These are phyloP conservation scores for Sarocladiaceae sp. DNA, from an alignment of 2,329 filamentous ascomycete genomes.

Conservation along the genomic window DNA sequence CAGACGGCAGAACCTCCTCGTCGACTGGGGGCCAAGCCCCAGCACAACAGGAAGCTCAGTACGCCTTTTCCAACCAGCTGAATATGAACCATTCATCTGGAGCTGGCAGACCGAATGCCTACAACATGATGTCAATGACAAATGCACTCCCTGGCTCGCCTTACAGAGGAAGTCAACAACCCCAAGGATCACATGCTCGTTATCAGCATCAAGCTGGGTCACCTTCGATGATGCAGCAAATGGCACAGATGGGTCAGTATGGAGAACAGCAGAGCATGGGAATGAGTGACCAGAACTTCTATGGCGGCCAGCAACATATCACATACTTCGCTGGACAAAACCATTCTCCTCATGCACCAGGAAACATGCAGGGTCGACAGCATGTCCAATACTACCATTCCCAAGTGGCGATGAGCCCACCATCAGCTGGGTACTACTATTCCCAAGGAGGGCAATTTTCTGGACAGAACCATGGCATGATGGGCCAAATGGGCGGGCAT, in stretches of 20 bases:
- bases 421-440: slow-evolving; percentile 43
- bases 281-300: slow-evolving; percentile 40
- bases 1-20: not conserved
- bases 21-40: not conserved
- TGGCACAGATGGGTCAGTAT: slow-evolving; percentile 37
- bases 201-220: slow-evolving; percentile 28
- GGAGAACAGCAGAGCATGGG: slow-evolving; percentile 31
- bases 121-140: slow-evolving; percentile 43
- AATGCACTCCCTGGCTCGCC: slow-evolving; percentile 37
- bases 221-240: slow-evolving; percentile 32
- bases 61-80: slow-evolving; percentile 1
- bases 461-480: not conserved
- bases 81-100: not conserved
- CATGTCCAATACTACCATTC: slow-evolving; percentile 40
- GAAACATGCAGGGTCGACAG: slow-evolving; percentile 30
- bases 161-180: slow-evolving; percentile 35
- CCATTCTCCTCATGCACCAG: slow-evolving; percentile 30
- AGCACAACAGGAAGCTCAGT: not conserved
- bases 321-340: slow-evolving; percentile 39
- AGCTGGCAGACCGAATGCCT: slow-evolving; percentile 22
- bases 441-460: slow-evolving; percentile 32
- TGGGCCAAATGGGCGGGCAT: not conserved
- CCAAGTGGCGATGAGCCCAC: slow-evolving; percentile 37
- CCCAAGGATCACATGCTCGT: slow-evolving; percentile 28
- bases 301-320: slow-evolving; percentile 41